Conservation (phyloP, 257 asterid species). For the Solanum paucissectum region DNA sequence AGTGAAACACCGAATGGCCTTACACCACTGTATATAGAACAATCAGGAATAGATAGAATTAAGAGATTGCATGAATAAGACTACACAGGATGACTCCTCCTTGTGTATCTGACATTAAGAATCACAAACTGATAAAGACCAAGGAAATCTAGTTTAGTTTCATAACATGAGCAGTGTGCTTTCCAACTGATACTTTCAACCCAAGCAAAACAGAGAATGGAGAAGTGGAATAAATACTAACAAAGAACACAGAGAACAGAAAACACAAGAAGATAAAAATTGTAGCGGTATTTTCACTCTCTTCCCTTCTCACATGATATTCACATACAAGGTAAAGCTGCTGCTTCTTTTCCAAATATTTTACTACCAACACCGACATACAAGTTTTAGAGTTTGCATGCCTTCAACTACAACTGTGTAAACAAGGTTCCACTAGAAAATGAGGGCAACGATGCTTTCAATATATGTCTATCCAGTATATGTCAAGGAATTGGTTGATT, state of each 20-base stretch:
- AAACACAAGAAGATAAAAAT: background rate
- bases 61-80: background rate
- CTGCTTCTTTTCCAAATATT: background rate
- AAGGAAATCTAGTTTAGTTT: background rate
- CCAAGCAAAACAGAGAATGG: background rate
- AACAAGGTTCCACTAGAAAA: background rate
- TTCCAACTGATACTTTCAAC: background rate
- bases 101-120: background rate
- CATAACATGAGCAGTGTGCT: background rate
- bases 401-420: background rate
- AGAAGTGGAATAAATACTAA: background rate
- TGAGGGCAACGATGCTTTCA: background rate
- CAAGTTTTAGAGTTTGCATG: background rate
- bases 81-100: background rate
- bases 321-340: background rate
- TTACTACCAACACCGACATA: background rate
- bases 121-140: background rate
- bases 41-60: background rate
- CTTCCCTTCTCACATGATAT: background rate
- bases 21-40: conserved; percentile 56
- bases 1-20: conserved; percentile 97
- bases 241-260: background rate
- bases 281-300: background rate
- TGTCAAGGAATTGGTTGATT: background rate
- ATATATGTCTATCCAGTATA: background rate